Percentiles rank a stretch among this genome's conserved stretches.
phyloP scores from a whole-genome alignment of 768 basidiomycete genomes.

The Candolleomyces efflorescens region DNA sequence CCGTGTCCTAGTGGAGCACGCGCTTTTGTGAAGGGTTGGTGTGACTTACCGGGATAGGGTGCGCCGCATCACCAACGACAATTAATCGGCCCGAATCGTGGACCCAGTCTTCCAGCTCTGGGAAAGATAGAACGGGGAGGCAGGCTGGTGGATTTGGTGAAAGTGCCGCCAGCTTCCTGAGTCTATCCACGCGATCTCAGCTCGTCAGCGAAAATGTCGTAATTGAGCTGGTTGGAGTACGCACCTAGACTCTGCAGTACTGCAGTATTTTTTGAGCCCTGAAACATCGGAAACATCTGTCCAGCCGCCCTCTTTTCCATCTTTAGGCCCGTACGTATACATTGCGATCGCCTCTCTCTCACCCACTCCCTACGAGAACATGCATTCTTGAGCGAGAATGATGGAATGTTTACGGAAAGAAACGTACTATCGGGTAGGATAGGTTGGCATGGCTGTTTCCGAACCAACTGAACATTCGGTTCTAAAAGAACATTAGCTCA shows the following conservation, averaged over 20 bases:
- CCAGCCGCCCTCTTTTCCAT: slow-evolving; percentile 25
- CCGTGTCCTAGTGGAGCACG: background rate
- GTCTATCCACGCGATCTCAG: slow-evolving; percentile 17
- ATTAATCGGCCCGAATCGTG: slow-evolving; percentile 40
- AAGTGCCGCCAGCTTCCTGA: slow-evolving; percentile 33
- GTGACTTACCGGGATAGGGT: slow-evolving; percentile 46
- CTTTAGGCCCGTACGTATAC: slow-evolving; percentile 22
- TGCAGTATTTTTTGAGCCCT: slow-evolving; percentile 25
- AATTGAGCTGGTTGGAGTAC: background rate
- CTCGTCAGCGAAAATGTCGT: too few species aligned
- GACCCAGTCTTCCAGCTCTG: slow-evolving; percentile 48
- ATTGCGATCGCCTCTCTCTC: slow-evolving; percentile 21
- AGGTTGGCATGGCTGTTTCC: slow-evolving; percentile 20
- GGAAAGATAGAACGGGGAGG: slow-evolving; percentile 33
- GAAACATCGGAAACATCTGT: slow-evolving; percentile 25
- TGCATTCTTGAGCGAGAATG: background rate
- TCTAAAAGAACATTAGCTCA: slow-evolving; percentile 14
- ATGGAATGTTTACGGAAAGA: slow-evolving; percentile 2
- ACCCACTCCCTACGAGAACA: slow-evolving; percentile 33
- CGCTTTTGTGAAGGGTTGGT: background rate
- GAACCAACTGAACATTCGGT: slow-evolving; percentile 27
- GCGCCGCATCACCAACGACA: slow-evolving; percentile 53
- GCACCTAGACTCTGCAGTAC: slow-evolving; percentile 35
- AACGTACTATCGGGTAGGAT: background rate
- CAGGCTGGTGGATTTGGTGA: slow-evolving; percentile 27